Percentiles rank a stretch among this genome's conserved stretches.
Conservation (phyloP, 1,284 basidiomycete species). For the Flammula alnicola region DNA sequence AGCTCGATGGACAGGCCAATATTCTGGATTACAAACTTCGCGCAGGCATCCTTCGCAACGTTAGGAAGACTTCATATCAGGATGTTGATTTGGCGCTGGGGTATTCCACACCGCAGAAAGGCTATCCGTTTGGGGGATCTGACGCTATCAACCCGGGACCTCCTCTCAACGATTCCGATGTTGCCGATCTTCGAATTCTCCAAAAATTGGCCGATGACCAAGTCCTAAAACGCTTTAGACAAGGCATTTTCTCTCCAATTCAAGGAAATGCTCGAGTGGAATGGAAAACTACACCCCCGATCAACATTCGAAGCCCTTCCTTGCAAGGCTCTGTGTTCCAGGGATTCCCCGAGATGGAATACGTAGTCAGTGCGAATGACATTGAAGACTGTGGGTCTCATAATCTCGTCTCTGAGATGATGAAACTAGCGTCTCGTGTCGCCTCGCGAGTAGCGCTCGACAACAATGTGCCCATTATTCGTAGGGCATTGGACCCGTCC, state of each 20-base stretch:
- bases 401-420: slow-evolving; percentile 76
- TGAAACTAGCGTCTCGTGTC: slow-evolving; percentile 83
- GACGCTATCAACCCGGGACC: not conserved
- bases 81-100: slow-evolving; percentile 66
- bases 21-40: slow-evolving; percentile 75
- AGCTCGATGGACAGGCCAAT: slow-evolving; percentile 66
- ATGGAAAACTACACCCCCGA: slow-evolving; percentile 7
- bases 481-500: slow-evolving; percentile 56
- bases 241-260: slow-evolving; percentile 25
- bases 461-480: slow-evolving; percentile 67
- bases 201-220: slow-evolving; percentile 35
- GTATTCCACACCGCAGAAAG: slow-evolving; percentile 11
- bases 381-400: slow-evolving; percentile 46
- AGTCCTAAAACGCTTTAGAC: slow-evolving; percentile 26
- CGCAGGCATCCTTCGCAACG: slow-evolving; percentile 74
- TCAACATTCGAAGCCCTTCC: slow-evolving; percentile 18
- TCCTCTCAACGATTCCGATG: slow-evolving; percentile 18
- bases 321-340: slow-evolving; percentile 44
- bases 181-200: slow-evolving; percentile 47
- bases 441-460: slow-evolving; percentile 77
- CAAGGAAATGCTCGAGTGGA: not conserved
- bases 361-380: slow-evolving; percentile 33
- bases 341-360: slow-evolving; percentile 63
- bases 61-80: slow-evolving; percentile 73
- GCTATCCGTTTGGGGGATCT: slow-evolving; percentile 52